A percentile compares a stretch with the other conserved stretches of the same genome.
Evolutionary conservation across 2,329 filamentous ascomycete species (phyloP).

Genomic region (Monilinia aucupariae): DNA sequence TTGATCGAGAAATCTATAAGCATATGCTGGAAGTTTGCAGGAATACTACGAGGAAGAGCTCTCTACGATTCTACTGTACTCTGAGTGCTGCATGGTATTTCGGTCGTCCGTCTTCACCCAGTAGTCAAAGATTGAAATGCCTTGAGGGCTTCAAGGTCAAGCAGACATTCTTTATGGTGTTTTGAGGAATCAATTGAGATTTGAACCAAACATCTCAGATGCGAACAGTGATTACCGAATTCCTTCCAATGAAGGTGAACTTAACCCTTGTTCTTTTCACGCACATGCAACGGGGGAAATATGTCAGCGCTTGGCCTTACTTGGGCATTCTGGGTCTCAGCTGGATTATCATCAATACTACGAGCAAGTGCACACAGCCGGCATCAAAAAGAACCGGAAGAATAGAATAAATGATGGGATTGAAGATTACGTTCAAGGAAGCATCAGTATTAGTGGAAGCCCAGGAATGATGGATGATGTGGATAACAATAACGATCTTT

Average conservation of each 20-base stretch:
- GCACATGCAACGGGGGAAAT: background rate
- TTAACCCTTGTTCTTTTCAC: slow-evolving; percentile 12
- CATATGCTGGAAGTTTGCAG: slow-evolving; percentile 10
- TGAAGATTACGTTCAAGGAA: background rate
- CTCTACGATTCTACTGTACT: slow-evolving; percentile 5
- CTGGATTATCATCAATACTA: too few species aligned
- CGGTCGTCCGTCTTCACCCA: background rate
- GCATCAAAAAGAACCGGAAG: background rate
- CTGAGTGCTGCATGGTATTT: slow-evolving; percentile 12
- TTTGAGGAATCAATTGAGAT: background rate
- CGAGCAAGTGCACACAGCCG: too few species aligned
- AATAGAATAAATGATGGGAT: too few species aligned
- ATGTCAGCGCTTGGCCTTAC: background rate
- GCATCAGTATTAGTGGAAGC: background rate
- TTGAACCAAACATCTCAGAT: background rate
- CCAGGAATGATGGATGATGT: background rate
- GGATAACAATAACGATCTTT: background rate
- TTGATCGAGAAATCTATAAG: background rate
- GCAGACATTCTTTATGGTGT: slow-evolving; percentile 14
- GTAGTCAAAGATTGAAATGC: background rate
- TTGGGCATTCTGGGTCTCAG: background rate
- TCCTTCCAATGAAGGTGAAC: background rate
- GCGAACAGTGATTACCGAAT: slow-evolving; percentile 5
- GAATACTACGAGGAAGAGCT: slow-evolving; percentile 4
- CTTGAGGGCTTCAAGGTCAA: background rate